Base-by-base conservation (phyloP, 768 basidiomycete species). In the Boletus tomentosulus region DNA sequence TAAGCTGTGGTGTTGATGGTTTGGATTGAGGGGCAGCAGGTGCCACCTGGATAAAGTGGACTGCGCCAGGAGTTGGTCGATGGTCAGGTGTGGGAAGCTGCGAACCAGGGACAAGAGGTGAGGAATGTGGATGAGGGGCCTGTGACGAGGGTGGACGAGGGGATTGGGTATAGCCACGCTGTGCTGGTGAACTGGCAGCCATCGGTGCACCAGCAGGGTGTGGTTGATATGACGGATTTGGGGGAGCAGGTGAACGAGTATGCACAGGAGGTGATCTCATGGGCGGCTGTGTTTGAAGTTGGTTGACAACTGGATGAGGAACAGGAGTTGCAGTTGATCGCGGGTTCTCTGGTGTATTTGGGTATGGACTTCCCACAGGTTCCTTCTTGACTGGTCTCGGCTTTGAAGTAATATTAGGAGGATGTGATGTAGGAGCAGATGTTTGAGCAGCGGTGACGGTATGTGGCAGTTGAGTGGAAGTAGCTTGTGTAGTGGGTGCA, bases 401-500 rank as follows among this genome's bases (percentile, higher is more conserved):
- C 48, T 70, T 66, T n/a, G 67, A 24, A 33, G 50, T 28, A 48
- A 52, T 70, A 11, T 48, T 38, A 38, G 59, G 46, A 31, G 65
- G 57, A 56, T 77, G 80, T 57, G 58, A 51, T 48, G 52, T 58
- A 54, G 59, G 61, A 16, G 60, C 47, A 12, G 72, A 62, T 16
- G 69, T 42, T 16, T 66, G 65, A 24, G 66, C 50, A 4, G 70
- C 61, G 11, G 72, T 58, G 11, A 42, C 41, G 42, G 71, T 53
- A 46, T 69, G 71, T 54, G 72, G 67, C 41, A 74, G 53, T 55
- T 74, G 68, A 19, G 67, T 44, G 9, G 73, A 64, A 44, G 74
- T 64, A 9, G 74, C 54, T 50, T 72, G 73, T 6, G 66, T 63
- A 3, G 69, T 63, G 16, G 66, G 62, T 16, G 53, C 53, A 52